A percentile compares a stretch with the other conserved stretches of the same genome.
Evolutionary conservation across 2,329 filamentous ascomycete genomes (phyloP).

Genomic region (Exophiala calicioides): DNA sequence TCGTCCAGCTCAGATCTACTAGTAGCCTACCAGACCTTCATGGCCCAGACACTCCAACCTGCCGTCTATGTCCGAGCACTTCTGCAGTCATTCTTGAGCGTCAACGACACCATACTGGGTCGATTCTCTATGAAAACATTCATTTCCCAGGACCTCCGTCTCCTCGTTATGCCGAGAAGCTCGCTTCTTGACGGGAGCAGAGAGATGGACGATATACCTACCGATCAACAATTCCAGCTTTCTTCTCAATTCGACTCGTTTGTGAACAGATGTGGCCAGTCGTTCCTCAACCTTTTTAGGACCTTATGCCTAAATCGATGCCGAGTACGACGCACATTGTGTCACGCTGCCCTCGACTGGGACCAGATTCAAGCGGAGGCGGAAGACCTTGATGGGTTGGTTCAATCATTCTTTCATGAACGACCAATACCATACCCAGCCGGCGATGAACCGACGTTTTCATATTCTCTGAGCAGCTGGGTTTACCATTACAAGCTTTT

Average conservation of each 20-base stretch:
- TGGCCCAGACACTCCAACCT: conserved; percentile 78
- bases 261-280: conserved; percentile 58
- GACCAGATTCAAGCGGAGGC: conserved; percentile 77
- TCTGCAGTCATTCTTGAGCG: conserved; percentile 73
- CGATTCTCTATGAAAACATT: conserved; percentile 70
- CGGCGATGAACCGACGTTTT: conserved; percentile 58
- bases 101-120: conserved; percentile 69
- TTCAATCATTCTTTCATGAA: conserved; percentile 64
- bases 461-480: conserved; percentile 82
- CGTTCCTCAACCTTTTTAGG: conserved; percentile 80
- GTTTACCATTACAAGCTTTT: conserved; percentile 85
- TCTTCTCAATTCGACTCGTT: conserved; percentile 72
- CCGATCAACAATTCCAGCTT: conserved; percentile 72
- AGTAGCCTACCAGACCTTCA: conserved; percentile 73
- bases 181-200: conserved; percentile 71
- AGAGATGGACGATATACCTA: conserved; percentile 72
- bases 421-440: conserved; percentile 55
- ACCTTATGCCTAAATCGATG: conserved; percentile 88
- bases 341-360: conserved; percentile 79
- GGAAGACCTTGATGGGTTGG: conserved; percentile 70
- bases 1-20: conserved; percentile 25
- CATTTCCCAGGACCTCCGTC: conserved; percentile 77
- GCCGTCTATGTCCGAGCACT: conserved; percentile 80
- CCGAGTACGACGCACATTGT: conserved; percentile 83
- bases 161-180: conserved; percentile 72